A percentile compares a stretch with the other conserved stretches of the same genome.
Conservation (phyloP, 306 rosid genomes). For the Gynostemma pentaphyllum region DNA sequence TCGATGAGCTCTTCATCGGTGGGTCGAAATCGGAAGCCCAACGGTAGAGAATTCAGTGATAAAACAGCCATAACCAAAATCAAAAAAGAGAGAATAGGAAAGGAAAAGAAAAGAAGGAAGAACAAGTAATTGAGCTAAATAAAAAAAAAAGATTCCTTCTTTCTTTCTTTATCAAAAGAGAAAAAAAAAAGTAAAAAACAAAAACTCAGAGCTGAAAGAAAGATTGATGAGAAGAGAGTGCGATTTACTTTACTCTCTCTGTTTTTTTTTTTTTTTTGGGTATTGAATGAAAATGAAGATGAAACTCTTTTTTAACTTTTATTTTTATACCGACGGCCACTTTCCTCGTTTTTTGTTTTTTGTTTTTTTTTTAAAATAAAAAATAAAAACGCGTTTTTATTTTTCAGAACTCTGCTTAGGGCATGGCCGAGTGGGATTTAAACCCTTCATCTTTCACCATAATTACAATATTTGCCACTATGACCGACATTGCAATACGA, state of each 20-base stretch:
- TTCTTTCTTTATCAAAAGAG: no score
- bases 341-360: no score
- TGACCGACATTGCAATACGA: no score
- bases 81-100: neutral
- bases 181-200: conserved; percentile 1
- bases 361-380: no score
- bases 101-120: neutral
- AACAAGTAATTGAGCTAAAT: neutral
- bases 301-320: no score
- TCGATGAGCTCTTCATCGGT: conserved; percentile 76
- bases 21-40: conserved; percentile 88
- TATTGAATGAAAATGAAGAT: conserved; percentile 1
- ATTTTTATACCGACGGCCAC: no score
- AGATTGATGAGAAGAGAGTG: neutral
- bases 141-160: neutral
- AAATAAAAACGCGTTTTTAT: no score
- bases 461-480: conserved; percentile 5
- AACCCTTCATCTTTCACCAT: neutral
- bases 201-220: neutral
- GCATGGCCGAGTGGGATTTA: no score
- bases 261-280: no score
- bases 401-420: no score
- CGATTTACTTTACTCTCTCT: conserved; percentile 12
- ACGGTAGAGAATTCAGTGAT: conserved; percentile 47
- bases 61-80: conserved; percentile 16